Percentiles rank a stretch among this genome's conserved stretches.
phyloP scores from a whole-genome alignment of 2,329 filamentous ascomycete species.

The Fusarium buxicola region DNA sequence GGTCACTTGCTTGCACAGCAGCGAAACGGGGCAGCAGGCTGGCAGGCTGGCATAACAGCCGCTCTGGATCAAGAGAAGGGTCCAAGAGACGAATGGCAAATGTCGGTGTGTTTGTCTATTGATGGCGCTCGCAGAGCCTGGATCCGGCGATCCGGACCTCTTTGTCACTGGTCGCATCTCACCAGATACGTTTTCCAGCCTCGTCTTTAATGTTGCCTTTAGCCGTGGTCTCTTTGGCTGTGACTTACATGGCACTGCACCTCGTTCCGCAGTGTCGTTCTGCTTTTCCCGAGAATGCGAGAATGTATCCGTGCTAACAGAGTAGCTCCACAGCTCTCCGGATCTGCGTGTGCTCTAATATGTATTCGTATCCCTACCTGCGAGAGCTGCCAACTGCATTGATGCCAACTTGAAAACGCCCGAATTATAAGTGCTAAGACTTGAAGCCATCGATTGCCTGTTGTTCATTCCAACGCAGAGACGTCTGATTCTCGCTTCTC shows the following conservation, averaged over 20 bases:
- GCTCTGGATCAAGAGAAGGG: conserved; percentile 28
- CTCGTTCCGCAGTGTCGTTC: too few species aligned
- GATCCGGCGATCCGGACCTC: conserved; percentile 31
- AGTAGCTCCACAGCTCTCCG: not conserved
- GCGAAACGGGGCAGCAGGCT: conserved; percentile 14
- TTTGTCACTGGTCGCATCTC: conserved; percentile 24
- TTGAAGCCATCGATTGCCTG: not conserved
- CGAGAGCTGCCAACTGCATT: conserved; percentile 15
- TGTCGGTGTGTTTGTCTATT: conserved; percentile 41
- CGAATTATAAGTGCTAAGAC: not conserved
- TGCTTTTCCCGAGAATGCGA: too few species aligned
- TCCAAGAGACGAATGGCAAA: conserved; percentile 39
- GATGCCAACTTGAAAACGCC: not conserved
- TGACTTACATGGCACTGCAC: too few species aligned
- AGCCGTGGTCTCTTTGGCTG: too few species aligned
- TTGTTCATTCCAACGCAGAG: not conserved
- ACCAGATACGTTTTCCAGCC: conserved; percentile 35
- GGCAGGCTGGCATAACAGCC: conserved; percentile 10
- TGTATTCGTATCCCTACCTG: too few species aligned
- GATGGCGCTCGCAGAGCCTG: conserved; percentile 27
- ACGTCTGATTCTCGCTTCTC: conserved; percentile 13
- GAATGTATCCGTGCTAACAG: too few species aligned
- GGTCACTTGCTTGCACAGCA: conserved; percentile 29
- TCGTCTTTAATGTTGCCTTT: conserved; percentile 16
- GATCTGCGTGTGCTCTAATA: conserved; percentile 1